Percentiles rank a stretch among this genome's conserved stretches.
Conservation (phyloP, 495 filamentous ascomycete genomes). For the Penicillium soppii region DNA sequence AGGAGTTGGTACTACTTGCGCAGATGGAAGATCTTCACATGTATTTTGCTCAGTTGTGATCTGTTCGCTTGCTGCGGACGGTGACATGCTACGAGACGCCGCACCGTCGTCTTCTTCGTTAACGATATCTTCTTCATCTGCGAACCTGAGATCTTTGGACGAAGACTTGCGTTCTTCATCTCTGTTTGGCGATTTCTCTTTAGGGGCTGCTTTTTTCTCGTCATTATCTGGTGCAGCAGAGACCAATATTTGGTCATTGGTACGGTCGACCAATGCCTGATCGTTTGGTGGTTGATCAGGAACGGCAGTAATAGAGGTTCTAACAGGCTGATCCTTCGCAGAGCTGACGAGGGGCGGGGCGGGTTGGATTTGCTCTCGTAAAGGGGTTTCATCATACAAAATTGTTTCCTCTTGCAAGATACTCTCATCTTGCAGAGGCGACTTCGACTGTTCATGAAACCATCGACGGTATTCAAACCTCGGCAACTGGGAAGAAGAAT, state of each 20-base stretch:
- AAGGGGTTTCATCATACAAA: neutral
- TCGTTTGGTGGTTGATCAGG: neutral
- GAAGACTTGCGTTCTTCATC: neutral
- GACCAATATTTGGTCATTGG: neutral
- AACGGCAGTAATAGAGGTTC: neutral
- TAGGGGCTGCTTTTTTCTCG: neutral
- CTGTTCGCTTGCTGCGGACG: neutral
- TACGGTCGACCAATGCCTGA: neutral
- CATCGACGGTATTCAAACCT: slow-evolving; percentile 49
- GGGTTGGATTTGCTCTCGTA: neutral
- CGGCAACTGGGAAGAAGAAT: slow-evolving; percentile 44
- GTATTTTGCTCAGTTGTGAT: slow-evolving; percentile 21
- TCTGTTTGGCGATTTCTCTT: neutral
- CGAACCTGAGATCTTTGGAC: slow-evolving; percentile 20
- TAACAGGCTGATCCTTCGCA: neutral
- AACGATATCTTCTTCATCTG: slow-evolving; percentile 7
- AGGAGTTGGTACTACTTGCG: slow-evolving; percentile 30
- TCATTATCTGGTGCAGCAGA: neutral
- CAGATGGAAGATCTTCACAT: slow-evolving; percentile 40
- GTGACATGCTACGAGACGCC: neutral
- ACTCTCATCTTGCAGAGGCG: slow-evolving; percentile 2
- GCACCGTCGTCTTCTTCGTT: neutral
- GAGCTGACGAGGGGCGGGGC: neutral
- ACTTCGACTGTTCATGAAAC: slow-evolving; percentile 10
- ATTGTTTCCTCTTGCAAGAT: slow-evolving; percentile 6